Percentiles rank a stretch among this genome's conserved stretches.
These are phyloP conservation scores for Choiromyces venosus DNA, from an alignment of 495 filamentous ascomycete species.

Conservation along the genomic window DNA sequence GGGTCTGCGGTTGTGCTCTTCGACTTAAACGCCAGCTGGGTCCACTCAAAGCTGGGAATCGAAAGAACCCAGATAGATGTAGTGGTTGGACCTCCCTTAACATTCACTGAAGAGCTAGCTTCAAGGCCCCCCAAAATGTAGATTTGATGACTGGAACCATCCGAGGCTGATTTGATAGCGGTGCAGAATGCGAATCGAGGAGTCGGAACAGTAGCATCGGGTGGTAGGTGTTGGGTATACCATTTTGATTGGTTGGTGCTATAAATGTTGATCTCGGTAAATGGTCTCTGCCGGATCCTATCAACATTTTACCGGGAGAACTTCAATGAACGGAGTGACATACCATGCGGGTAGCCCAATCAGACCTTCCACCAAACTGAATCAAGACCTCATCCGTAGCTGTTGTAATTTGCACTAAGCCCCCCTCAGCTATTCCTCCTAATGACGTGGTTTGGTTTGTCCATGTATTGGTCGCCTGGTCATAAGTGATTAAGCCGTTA, in stretches of 20 bases:
- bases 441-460: constrained; percentile 16
- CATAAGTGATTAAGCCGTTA: constrained; percentile 4
- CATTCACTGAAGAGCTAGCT: not conserved
- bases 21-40: constrained; percentile 5
- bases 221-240: constrained; percentile 15
- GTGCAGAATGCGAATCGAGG: constrained; percentile 15
- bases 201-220: not conserved
- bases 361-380: constrained; percentile 15
- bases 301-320: not conserved
- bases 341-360: not conserved
- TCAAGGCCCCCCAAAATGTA: constrained; percentile 10
- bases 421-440: not conserved
- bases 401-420: constrained; percentile 5
- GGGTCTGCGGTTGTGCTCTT: not conserved
- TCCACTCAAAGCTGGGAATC: constrained; percentile 18
- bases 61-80: constrained; percentile 15
- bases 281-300: constrained; percentile 3
- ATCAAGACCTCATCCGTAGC: constrained; percentile 16
- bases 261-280: constrained; percentile 23
- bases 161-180: constrained; percentile 4
- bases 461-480: constrained; percentile 5
- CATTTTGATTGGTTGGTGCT: constrained; percentile 17
- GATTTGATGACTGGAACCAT: constrained; percentile 23
- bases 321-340: not conserved
- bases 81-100: not conserved